Evolutionary conservation across 164 flowering plant genomes (phyloP).

Genomic region (Piper betle): DNA sequence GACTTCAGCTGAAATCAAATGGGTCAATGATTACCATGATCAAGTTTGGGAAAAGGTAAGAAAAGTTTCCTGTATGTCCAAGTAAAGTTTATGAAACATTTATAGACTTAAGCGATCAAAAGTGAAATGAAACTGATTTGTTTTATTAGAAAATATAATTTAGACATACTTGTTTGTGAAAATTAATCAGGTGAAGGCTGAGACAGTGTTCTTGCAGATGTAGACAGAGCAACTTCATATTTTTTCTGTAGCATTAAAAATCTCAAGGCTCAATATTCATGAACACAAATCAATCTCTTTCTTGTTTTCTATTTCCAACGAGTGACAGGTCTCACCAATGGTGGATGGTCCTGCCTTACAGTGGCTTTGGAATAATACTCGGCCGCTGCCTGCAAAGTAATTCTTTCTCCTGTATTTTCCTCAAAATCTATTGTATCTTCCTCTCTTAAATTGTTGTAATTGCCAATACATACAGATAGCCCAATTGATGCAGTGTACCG

Average conservation of each 20-base stretch:
- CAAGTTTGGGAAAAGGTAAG: slow-evolving; percentile 95
- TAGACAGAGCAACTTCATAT: not conserved
- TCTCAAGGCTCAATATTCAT: not conserved
- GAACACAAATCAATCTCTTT: not conserved
- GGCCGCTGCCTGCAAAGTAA: slow-evolving; percentile 28
- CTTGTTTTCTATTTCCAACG: not conserved
- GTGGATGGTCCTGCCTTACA: slow-evolving; percentile 54
- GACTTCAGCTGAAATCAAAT: slow-evolving; percentile 51
- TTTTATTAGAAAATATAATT: not conserved
- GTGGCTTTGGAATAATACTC: slow-evolving; percentile 88
- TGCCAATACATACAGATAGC: too few relatives aligned
- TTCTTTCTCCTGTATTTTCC: not conserved
- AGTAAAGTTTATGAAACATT: not conserved
- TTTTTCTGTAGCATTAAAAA: not conserved
- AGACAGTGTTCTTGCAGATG: not conserved
- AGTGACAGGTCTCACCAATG: slow-evolving; percentile 73
- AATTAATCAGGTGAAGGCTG: not conserved
- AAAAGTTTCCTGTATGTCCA: not conserved
- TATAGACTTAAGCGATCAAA: too few relatives aligned
- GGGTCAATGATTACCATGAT: slow-evolving; percentile 82
- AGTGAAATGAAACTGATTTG: not conserved
- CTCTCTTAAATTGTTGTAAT: not conserved
- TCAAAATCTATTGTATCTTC: not conserved
- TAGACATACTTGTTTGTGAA: not conserved
- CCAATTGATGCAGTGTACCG: too few relatives aligned